Base-by-base conservation (phyloP, 495 filamentous ascomycete species). In the Hyaloscypha hepaticicola region DNA sequence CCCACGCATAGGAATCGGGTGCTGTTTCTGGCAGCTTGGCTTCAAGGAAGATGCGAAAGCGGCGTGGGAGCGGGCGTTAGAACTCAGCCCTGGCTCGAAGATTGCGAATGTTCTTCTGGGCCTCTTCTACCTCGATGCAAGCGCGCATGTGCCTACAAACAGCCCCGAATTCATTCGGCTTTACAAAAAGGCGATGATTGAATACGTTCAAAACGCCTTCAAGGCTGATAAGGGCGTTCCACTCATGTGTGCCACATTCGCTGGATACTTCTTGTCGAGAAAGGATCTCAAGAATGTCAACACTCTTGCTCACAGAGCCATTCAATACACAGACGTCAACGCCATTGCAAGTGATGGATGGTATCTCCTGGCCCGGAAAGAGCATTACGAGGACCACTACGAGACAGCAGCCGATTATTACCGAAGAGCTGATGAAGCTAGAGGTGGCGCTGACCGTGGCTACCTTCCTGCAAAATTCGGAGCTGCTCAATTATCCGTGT, bases 311-410 rank as follows among this genome's bases (percentile, higher is more conserved):
- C 89, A 93, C 72, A 95, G 94, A 74, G 93, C 96, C 1, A 97
- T 98, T 66, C 90, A 97, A 71, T 85, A 90, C 64, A 97, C 94
- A 2, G 95, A 99, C 72, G 93, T 97, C 66, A 93, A 96, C 75
- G 88, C 91, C 14, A 90, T 98, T 73, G 93, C 93, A 2, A 96
- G 92, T 73, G 95, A 99, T 70, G 95, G 94, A 24, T 97, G 92
- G 92, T 98, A 96, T 76, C 77, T 96, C 4, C 86, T 98, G 16
- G 95, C 91, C 14, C 82, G 93, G 51, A 97, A 96, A 71, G 88
- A 90, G 65, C 95, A 99, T 75, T 90, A 90, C 48, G 75, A 75
- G 22, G 83, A 85, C 25, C 86, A 97, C 57, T 70, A 81, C 24
- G 76, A 87, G 12, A 86, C 82, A 49, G 93, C 95, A 6, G 80